Percentiles rank a stretch among this genome's conserved stretches.
Evolutionary conservation across 768 basidiomycete genomes (phyloP).

Genomic region (Mycena belliarum): DNA sequence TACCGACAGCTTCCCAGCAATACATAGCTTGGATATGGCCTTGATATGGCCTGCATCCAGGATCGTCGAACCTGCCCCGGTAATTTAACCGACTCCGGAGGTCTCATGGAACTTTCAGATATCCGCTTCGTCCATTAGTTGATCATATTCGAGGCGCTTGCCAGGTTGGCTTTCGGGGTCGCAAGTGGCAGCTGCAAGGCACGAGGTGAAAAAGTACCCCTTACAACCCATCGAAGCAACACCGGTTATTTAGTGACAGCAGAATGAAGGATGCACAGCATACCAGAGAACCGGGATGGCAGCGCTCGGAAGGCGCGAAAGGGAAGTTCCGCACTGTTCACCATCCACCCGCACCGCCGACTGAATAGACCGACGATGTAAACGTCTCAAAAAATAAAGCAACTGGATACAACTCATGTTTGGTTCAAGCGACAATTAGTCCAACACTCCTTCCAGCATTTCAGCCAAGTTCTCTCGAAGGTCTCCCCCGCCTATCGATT

Average conservation of each 20-base stretch:
- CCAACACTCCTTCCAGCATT: neutral
- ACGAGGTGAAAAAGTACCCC: neutral
- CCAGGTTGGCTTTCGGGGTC: neutral
- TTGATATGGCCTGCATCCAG: neutral
- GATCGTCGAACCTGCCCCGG: too few relatives aligned
- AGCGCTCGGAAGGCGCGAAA: neutral
- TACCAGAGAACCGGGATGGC: neutral
- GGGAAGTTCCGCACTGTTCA: too few relatives aligned
- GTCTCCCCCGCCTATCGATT: conserved; percentile 6
- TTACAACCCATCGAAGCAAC: neutral
- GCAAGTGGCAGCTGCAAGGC: neutral
- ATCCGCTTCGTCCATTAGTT: neutral
- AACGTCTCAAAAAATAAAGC: neutral
- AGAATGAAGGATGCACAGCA: neutral
- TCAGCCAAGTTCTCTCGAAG: conserved; percentile 6
- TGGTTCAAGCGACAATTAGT: neutral
- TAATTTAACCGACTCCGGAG: neutral
- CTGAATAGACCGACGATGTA: neutral
- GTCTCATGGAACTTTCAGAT: neutral
- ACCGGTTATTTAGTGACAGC: neutral
- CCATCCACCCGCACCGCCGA: neutral
- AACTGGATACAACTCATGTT: neutral
- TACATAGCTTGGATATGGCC: too few relatives aligned
- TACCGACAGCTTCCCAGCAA: too few relatives aligned
- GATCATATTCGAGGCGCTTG: neutral